phyloP scores from a whole-genome alignment of 352 stramenopile genomes.

The Phytophthora megakarya region DNA sequence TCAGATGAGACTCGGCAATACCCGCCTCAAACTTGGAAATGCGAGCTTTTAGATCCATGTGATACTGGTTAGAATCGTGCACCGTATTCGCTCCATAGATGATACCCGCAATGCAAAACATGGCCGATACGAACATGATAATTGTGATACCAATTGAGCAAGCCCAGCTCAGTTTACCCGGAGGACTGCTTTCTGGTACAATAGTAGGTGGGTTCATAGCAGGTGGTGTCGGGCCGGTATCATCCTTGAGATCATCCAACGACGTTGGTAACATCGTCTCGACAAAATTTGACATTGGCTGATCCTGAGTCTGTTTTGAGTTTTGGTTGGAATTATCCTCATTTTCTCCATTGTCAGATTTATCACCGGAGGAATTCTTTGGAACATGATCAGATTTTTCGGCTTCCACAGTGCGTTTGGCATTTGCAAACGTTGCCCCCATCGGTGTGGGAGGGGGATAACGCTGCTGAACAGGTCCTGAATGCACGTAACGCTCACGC shows the following conservation, averaged over 20 bases:
- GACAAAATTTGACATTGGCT: constrained; percentile 1
- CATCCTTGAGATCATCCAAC: neutral
- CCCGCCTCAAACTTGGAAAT: constrained; percentile 66
- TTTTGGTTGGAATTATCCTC: neutral
- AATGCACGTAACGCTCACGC: constrained; percentile 11
- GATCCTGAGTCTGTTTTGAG: neutral
- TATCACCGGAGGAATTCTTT: neutral
- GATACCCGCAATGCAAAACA: constrained; percentile 62
- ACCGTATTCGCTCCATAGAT: constrained; percentile 54
- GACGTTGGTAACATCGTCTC: neutral
- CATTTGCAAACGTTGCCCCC: constrained; percentile 23
- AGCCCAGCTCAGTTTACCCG: constrained; percentile 24
- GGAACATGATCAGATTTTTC: neutral
- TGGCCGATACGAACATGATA: constrained; percentile 41
- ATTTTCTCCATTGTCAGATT: neutral
- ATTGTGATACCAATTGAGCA: constrained; percentile 42
- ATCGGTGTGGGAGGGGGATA: constrained; percentile 35
- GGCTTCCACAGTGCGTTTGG: neutral
- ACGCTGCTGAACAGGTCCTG: neutral
- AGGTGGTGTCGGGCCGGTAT: neutral
- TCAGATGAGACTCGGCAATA: constrained; percentile 70
- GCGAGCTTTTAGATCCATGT: constrained; percentile 56
- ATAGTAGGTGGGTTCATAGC: neutral
- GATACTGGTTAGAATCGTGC: constrained; percentile 67
- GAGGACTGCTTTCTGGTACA: neutral